These are phyloP conservation scores for Paxillus involutus DNA, from an alignment of 768 basidiomycete genomes.

Conservation along the genomic window DNA sequence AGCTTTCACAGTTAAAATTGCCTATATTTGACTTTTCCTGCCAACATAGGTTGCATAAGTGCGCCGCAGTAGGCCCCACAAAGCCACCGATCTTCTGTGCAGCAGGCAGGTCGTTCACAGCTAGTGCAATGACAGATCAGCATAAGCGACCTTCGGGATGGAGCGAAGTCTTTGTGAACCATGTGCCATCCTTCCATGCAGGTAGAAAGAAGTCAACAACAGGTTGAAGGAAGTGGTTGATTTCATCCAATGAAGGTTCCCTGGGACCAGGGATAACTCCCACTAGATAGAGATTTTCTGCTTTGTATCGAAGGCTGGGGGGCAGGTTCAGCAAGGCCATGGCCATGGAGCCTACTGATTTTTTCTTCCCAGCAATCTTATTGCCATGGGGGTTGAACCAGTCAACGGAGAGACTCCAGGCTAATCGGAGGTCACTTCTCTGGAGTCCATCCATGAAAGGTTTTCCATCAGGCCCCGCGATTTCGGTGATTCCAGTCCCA, in stretches of 20 bases:
- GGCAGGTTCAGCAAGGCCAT: constrained; percentile 25
- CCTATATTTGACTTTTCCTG: too few species aligned
- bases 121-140: too few species aligned
- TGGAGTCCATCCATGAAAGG: constrained; percentile 17
- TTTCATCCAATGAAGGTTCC: constrained; percentile 28
- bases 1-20: too few species aligned
- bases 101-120: too few species aligned
- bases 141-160: too few species aligned
- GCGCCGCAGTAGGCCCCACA: too few species aligned
- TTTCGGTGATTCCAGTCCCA: constrained; percentile 21
- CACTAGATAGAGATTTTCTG: constrained; percentile 37
- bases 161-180: constrained; percentile 4
- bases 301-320: constrained; percentile 6
- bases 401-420: constrained; percentile 24
- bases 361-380: constrained; percentile 16
- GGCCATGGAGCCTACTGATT: constrained; percentile 8
- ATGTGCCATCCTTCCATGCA: constrained; percentile 31
- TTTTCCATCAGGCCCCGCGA: constrained; percentile 24
- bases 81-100: too few species aligned
- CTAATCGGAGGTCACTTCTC: constrained; percentile 12
- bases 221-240: constrained; percentile 34
- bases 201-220: constrained; percentile 33
- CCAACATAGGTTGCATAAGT: too few species aligned
- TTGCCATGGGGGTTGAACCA: constrained; percentile 29
- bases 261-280: constrained; percentile 37